These are phyloP conservation scores for Ogataea parapolymorpha DNA, from an alignment of 805 yeast genomes.

Conservation along the genomic window DNA sequence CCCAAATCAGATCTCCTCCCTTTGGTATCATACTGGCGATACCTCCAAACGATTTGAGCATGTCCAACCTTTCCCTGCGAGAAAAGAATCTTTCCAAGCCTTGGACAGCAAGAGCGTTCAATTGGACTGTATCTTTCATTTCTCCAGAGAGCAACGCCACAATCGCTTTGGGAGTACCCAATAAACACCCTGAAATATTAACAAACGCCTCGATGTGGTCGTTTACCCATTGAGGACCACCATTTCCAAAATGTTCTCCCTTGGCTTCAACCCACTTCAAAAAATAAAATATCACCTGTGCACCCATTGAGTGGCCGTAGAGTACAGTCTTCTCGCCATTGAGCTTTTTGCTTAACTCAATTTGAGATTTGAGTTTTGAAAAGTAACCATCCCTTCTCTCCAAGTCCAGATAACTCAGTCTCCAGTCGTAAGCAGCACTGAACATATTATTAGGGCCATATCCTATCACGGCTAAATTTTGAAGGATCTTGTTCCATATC, in stretches of 20 bases:
- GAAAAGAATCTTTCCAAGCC: conserved; percentile 94
- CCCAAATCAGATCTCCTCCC: conserved; percentile 93
- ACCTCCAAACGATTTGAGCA: conserved; percentile 90
- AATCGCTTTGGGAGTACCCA: conserved; percentile 94
- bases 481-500: conserved; percentile 97
- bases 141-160: conserved; percentile 95
- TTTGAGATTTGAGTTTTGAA: conserved; percentile 64
- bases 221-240: conserved; percentile 88
- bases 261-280: conserved; percentile 95
- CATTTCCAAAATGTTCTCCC: conserved; percentile 80
- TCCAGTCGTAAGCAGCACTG: conserved; percentile 95
- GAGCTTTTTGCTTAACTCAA: conserved; percentile 55
- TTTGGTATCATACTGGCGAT: conserved; percentile 94
- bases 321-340: conserved; percentile 70
- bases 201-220: conserved; percentile 76
- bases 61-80: conserved; percentile 80
- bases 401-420: conserved; percentile 83
- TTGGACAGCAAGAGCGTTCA: conserved; percentile 87
- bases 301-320: conserved; percentile 95
- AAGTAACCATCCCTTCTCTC: conserved; percentile 88
- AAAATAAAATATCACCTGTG: conserved; percentile 84
- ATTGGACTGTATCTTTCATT: conserved; percentile 95
- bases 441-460: conserved; percentile 89
- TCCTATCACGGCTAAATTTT: conserved; percentile 89
- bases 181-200: conserved; percentile 82